Conservation (phyloP, 176 grass and related monocot species). For the Musa acuminata region DNA sequence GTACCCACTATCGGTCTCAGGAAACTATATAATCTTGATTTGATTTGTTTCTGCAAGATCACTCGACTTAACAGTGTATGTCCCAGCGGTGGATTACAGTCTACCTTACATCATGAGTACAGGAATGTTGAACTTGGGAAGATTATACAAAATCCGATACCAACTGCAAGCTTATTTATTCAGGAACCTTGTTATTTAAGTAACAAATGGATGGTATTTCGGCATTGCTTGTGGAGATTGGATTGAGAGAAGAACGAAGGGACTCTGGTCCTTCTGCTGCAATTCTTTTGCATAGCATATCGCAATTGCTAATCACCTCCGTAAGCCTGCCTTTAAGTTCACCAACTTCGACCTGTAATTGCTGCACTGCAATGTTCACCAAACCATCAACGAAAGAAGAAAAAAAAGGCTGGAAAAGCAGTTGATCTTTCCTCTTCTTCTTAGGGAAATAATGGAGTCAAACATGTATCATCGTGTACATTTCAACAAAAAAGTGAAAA, state of each 20-base stretch:
- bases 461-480: no score
- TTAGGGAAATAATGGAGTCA: no score
- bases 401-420: background rate
- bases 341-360: constrained; percentile 79
- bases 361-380: constrained; percentile 38
- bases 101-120: no score
- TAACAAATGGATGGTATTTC: constrained; percentile 1
- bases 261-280: constrained; percentile 46
- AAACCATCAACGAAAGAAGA: background rate
- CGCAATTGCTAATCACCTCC: constrained; percentile 79
- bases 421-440: no score
- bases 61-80: no score
- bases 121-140: no score
- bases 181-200: background rate
- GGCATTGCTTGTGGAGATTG: constrained; percentile 25
- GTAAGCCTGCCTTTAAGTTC: constrained; percentile 83
- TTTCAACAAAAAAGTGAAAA: no score
- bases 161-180: background rate
- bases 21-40: no score
- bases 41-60: no score
- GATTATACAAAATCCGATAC: background rate
- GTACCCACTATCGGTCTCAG: no score
- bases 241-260: constrained; percentile 33
- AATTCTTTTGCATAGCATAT: constrained; percentile 77
- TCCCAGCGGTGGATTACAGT: no score